Evolutionary conservation across 345 rosid genomes (phyloP).

Genomic region (Eucalyptus cloeziana): DNA sequence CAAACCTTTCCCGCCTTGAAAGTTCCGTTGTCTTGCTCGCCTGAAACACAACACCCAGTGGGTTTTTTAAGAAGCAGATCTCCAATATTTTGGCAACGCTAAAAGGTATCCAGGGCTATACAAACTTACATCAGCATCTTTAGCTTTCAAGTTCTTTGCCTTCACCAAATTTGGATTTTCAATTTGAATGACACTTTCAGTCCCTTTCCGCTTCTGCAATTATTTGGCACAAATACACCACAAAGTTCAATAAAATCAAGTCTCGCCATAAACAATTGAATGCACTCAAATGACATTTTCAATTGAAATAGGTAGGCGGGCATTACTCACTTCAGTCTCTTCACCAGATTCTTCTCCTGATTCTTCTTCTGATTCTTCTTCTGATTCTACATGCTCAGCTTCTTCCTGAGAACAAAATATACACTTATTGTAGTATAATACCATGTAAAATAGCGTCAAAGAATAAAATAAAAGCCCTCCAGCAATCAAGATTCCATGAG

Average conservation of each 20-base stretch:
- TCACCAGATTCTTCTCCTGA: constrained; percentile 36
- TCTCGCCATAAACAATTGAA: background rate
- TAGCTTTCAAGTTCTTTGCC: constrained; percentile 63
- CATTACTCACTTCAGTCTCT: constrained; percentile 17
- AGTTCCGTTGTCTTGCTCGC: constrained; percentile 71
- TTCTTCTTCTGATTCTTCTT: constrained; percentile 49
- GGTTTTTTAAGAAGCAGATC: background rate
- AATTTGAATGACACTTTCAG: constrained; percentile 67
- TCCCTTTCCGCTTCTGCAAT: constrained; percentile 70
- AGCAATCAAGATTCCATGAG: background rate
- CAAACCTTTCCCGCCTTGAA: constrained; percentile 96
- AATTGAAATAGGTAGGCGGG: background rate
- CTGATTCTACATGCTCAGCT: constrained; percentile 39
- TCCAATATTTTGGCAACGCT: background rate
- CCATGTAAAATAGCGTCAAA: background rate
- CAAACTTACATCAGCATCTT: constrained; percentile 61
- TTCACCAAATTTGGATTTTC: constrained; percentile 79
- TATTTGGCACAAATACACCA: background rate
- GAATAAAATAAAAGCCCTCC: background rate
- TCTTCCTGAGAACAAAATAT: background rate
- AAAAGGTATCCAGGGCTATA: background rate
- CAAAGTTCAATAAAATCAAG: background rate
- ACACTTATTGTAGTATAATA: background rate
- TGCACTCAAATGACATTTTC: too few species aligned
- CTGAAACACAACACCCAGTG: constrained; percentile 15